Base-by-base conservation (phyloP, 495 filamentous ascomycete genomes). In the Stereocaulon alpinum region DNA sequence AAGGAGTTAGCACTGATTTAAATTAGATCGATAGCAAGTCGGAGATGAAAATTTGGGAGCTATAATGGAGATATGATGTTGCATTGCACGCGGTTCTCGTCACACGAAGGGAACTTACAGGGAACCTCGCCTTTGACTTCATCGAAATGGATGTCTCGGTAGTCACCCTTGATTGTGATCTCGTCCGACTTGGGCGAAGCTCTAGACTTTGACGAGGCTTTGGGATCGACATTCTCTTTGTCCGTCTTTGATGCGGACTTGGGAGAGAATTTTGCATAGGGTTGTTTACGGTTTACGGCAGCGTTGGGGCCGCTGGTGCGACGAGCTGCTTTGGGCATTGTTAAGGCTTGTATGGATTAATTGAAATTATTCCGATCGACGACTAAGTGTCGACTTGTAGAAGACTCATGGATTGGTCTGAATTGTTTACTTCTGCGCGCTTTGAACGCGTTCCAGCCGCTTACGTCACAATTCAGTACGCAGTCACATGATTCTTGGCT, bases 261-360 rank as follows among this genome's bases (percentile, higher is more conserved):
- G 18, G 48, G 44, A 41, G 55, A 55, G 18, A 41, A 27, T 42
- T 65, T 62, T 29, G 59, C 17, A 42, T 62, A 65, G 17, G 54
- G 61, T 18, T 40, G 15, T 24, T 17, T 42, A n/a, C 60, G 60
- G 27, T 42, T 53, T 7, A 40, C 30, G 20, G 60, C 15, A 17
- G 53, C 40, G 1, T 0, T 48, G 5, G 75, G 81, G 49, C 68
- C 83, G 7, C 70, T 68, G 32, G 45, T 48, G 4, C 32, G 47
- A 7, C 44, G 54, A 1, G 60, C 43, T 62, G 60, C 54, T 58
- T 58, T 62, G 44, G 60, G 60, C 60, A 62, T 62, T 22, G 0
- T 48, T 1, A 20, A 17, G 40, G 41, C 5, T 53, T 37, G 34
- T 37, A 12, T 9, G 7, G 7, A 37, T 4, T 4, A 11, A 37